A percentile compares a stretch with the other conserved stretches of the same genome.
Conservation (phyloP, 2,329 filamentous ascomycete species). For the Teratosphaeria nubilosa region DNA sequence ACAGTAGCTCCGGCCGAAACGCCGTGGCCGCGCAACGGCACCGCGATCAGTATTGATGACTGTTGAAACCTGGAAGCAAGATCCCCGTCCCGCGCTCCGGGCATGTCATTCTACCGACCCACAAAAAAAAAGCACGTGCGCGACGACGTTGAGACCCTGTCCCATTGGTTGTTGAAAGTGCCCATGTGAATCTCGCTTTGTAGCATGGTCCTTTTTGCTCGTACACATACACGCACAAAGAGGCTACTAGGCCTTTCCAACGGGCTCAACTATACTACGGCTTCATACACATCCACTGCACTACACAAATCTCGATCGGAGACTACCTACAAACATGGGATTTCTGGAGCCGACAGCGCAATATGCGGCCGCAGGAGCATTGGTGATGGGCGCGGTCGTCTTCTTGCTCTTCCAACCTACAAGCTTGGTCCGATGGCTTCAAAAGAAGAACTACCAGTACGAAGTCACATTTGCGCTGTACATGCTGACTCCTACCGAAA, state of each 20-base stretch:
- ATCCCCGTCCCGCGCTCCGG: neutral
- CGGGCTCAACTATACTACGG: neutral
- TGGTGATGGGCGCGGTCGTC: conserved; percentile 39
- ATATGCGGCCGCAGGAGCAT: conserved; percentile 49
- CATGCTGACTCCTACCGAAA: conserved; percentile 94
- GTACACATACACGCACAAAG: neutral
- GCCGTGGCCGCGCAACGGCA: neutral
- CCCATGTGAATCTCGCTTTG: neutral
- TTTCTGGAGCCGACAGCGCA: conserved; percentile 1
- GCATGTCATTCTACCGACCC: neutral
- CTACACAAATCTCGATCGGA: neutral
- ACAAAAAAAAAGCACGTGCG: neutral
- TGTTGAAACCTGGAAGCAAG: neutral
- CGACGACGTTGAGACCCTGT: neutral
- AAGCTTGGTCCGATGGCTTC: conserved; percentile 68
- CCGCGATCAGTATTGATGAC: too few relatives aligned
- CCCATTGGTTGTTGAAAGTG: neutral
- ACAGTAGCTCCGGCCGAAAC: neutral
- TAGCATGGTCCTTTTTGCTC: neutral
- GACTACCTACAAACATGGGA: neutral
- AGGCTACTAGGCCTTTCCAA: neutral
- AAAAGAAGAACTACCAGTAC: conserved; percentile 94
- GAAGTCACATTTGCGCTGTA: conserved; percentile 95
- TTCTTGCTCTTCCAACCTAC: conserved; percentile 36
- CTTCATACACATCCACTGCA: neutral